Conservation (phyloP, 2,329 filamentous ascomycete species). For the Colletotrichum truncatum region DNA sequence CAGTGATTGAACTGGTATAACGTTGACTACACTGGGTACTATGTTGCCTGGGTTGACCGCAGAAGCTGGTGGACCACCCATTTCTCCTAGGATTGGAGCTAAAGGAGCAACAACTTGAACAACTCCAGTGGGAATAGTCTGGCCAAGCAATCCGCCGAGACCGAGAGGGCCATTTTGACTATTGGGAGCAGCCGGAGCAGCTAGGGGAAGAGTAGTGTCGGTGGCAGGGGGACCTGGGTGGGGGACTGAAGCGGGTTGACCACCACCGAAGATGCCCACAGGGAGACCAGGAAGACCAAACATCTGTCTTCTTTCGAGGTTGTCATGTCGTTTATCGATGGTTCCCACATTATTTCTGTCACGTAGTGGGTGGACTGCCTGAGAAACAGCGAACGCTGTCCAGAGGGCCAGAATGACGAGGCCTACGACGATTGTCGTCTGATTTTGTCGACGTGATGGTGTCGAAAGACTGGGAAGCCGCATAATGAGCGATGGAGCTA, state of each 20-base stretch:
- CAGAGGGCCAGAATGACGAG: conserved; percentile 12
- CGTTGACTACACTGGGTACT: background rate
- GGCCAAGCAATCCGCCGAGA: background rate
- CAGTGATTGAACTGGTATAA: background rate
- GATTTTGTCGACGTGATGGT: background rate
- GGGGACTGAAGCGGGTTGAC: background rate
- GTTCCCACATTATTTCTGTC: background rate
- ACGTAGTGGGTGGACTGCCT: background rate
- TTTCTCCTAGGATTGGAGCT: background rate
- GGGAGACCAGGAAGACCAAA: conserved; percentile 2
- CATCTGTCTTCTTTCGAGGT: conserved; percentile 8
- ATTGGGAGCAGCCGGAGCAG: background rate
- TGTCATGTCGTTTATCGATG: background rate
- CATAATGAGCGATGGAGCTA: background rate
- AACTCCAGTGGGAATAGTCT: background rate
- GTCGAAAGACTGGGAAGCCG: background rate
- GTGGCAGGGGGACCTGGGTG: background rate
- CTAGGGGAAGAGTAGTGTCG: conserved; percentile 1
- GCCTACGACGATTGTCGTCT: background rate
- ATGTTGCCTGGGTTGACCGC: background rate
- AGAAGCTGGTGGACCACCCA: background rate
- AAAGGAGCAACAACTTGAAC: background rate
- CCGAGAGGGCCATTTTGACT: conserved; percentile 3
- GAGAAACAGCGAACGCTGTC: conserved; percentile 1
- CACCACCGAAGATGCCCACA: conserved; percentile 8